A percentile compares a stretch with the other conserved stretches of the same genome.
phyloP scores from a whole-genome alignment of 1,139 yeast species.

The Suhomyces anneliseae region DNA sequence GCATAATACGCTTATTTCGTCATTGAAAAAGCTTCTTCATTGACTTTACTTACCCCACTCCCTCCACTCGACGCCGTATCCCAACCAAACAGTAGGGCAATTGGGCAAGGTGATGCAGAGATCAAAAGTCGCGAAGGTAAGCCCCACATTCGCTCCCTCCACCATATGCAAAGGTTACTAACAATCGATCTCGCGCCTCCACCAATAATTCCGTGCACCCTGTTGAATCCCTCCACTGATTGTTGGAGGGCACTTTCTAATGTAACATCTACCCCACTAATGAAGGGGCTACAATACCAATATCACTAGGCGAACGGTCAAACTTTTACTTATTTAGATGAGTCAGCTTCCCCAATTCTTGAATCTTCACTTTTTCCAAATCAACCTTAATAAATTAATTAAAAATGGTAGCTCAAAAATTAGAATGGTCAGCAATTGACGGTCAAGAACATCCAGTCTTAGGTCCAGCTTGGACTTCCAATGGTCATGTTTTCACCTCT shows the following conservation, averaged over 20 bases:
- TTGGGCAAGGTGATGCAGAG: no score
- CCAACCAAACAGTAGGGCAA: not conserved
- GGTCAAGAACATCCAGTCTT: conserved; percentile 36
- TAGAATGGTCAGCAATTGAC: conserved; percentile 42
- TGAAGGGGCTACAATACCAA: not conserved
- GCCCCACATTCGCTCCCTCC: not conserved
- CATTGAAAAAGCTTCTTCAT: not conserved
- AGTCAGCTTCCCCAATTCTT: not conserved
- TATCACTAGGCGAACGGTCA: not conserved
- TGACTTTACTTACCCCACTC: not conserved
- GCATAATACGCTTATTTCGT: not conserved
- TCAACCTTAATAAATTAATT: no score
- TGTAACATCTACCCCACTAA: not conserved
- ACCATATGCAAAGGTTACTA: not conserved
- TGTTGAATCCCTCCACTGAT: conserved; percentile 2
- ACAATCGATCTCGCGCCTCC: not conserved
- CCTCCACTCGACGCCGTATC: not conserved
- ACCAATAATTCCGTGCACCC: no score
- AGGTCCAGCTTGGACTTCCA: conserved; percentile 49
- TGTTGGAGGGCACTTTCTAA: not conserved
- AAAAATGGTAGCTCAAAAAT: conserved; percentile 24
- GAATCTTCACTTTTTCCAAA: not conserved
- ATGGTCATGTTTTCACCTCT: conserved; percentile 52
- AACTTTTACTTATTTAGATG: not conserved
- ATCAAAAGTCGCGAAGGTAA: no score